Base-by-base conservation (phyloP, 1,284 basidiomycete species). In the Sanghuangporus baumii region DNA sequence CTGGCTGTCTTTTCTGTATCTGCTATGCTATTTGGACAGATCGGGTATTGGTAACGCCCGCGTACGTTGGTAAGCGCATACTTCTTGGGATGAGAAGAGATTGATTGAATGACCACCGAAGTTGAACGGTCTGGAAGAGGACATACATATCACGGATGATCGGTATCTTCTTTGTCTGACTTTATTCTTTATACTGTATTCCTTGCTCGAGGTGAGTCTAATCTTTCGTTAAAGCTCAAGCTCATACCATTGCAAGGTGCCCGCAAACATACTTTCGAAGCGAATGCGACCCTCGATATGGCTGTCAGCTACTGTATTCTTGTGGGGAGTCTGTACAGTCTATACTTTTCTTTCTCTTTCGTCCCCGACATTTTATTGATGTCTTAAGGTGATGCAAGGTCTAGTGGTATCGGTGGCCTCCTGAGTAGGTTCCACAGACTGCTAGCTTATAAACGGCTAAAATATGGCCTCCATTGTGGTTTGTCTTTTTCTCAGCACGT, bases 21-120 rank as follows among this genome's bases (percentile, higher is more conserved):
- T 92, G 41, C 76, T 91, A 48, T 86, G 86, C 66, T 88, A 88
- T 74, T 73, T 88, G 57, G 91, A 93, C 74, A 82, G 91, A 60
- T 88, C 89, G 47, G 89, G 88, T 68, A 89, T 93, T 67, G 91
- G 90, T 71, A 93, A 93, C 73, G 89, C 89, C 8, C 85, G 84
- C 75, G 84, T 89, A 61, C 61, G 71, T 65, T 48, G 18, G 5
- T 11, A 1, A 9, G 12, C 47, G 20, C 5, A 9, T 48, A 14
- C 11, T 48, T 18, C 2, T 48, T 20, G 47, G 5, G 40, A 16
- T 41, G 16, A 16, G 9, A 41, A 11, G 16, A 11, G 40, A 41
- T 16, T 41, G 40, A 16, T 11, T 16, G 40, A 16, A 48, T 6
- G 47, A 9, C 14, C 11, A 16, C 47, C 47, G 18, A 9, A 16